These are phyloP conservation scores for Fagopyrum homotropicum DNA, from an alignment of 148 eudicot species.

Conservation along the genomic window DNA sequence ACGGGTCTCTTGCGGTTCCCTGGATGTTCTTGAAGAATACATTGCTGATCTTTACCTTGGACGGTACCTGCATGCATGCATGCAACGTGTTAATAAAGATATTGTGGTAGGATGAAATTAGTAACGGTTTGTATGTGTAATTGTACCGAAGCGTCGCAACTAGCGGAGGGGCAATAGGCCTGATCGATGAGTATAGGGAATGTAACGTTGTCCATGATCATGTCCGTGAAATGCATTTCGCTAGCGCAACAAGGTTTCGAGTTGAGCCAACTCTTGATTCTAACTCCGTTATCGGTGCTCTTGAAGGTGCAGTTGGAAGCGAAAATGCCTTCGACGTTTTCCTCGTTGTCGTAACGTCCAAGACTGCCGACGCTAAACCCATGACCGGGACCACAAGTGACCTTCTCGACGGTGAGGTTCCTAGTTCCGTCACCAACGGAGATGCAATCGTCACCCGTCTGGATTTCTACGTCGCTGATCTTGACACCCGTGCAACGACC, in stretches of 20 bases:
- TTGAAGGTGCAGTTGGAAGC: constrained; percentile 31
- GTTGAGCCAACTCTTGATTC: constrained; percentile 42
- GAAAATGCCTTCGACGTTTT: constrained; percentile 19
- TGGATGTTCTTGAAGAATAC: constrained; percentile 47
- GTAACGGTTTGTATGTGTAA: background rate
- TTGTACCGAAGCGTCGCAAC: background rate
- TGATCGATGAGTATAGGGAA: constrained; percentile 55
- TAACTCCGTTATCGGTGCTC: constrained; percentile 47
- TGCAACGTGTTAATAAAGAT: background rate
- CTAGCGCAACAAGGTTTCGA: constrained; percentile 14
- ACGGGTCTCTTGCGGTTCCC: constrained; percentile 36
- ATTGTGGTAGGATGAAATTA: background rate
- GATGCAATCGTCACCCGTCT: constrained; percentile 59
- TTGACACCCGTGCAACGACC: constrained; percentile 21
- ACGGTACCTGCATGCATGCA: constrained; percentile 15
- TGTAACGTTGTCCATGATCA: constrained; percentile 34
- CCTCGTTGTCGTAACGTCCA: constrained; percentile 21
- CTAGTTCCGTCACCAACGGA: constrained; percentile 37
- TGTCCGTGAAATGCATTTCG: constrained; percentile 30
- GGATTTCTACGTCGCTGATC: constrained; percentile 23
- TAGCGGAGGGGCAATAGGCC: constrained; percentile 22
- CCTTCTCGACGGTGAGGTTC: constrained; percentile 26
- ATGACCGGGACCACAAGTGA: constrained; percentile 54
- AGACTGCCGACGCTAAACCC: constrained; percentile 55
- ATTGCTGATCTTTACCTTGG: constrained; percentile 44